Evolutionary conservation across 2,329 filamentous ascomycete species (phyloP), one percentile per base, ranked within the genome.

Genomic region (Xylariaceae sp.): DNA sequence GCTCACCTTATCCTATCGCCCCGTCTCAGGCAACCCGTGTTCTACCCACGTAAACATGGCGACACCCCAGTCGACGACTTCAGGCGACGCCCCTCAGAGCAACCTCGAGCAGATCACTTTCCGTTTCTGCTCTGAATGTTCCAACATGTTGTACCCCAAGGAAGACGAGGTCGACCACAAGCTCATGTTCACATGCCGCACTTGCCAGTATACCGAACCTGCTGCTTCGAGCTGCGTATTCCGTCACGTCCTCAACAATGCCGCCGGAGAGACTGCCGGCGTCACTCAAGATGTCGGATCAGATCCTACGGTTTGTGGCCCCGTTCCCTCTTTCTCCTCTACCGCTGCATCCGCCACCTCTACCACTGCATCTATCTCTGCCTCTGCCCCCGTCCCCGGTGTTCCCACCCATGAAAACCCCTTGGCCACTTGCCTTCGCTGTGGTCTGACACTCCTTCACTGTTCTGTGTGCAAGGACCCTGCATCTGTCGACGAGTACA

Each of bases 111-210:
- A 96, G 72, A 92, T 97, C 72, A 91, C 90, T 44, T 99, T 97
- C 74, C 88, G 90, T 67, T 99, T 99, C 81, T 99, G 94, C 78
- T 91, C 90, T 64, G 94, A 99, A 80, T 99, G 94, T 77, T 96
- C 92, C 65, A 99, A 99, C 79, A 89, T 99, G 82, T 80, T 99
- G 50, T 97, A 97, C 69, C 94, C 94, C 46, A 94, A 95, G 74
- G 95, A 99, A 78, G 91, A 99, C 73, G 85, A 87, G 57, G 79
- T 86, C 56, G 85, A 84, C 56, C 89, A 89, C 75, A 87, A 86
- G 65, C 86, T 99, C 62, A 88, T 96, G 77, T 99, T 95, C 74
- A 91, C 90, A 59, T 99, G 94, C 79, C 89, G 93, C 64, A 97
- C 92, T 51, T 99, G 94, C 76, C 87, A 91, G 68, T 96, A 90